phyloP scores from a whole-genome alignment of 495 filamentous ascomycete species.

The Cryomyces antarcticus region DNA sequence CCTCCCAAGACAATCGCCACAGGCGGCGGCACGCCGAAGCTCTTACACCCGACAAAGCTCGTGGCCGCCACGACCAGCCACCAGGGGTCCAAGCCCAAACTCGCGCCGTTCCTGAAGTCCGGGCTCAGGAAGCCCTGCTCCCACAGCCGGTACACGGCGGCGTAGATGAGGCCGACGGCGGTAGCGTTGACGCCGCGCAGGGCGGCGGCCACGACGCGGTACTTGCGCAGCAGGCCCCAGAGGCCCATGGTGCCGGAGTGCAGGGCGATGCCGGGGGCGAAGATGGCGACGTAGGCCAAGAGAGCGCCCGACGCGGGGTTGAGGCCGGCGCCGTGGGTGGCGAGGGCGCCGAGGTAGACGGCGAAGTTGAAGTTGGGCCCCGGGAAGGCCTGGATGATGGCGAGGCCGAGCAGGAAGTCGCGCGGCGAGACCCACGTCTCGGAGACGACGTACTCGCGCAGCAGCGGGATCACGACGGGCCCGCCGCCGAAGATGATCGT shows the following conservation, averaged over 20 bases:
- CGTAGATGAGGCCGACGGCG: slow-evolving; percentile 63
- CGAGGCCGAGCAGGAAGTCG: slow-evolving; percentile 68
- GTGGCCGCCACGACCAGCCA: slow-evolving; percentile 46
- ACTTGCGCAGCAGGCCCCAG: slow-evolving; percentile 39
- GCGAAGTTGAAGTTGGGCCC: slow-evolving; percentile 84
- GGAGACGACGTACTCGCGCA: slow-evolving; percentile 60
- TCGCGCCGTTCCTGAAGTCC: slow-evolving; percentile 24
- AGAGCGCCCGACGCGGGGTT: slow-evolving; percentile 35
- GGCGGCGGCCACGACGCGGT: slow-evolving; percentile 31
- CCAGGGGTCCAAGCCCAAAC: slow-evolving; percentile 49
- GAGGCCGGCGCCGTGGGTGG: slow-evolving; percentile 20
- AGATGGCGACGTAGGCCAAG: slow-evolving; percentile 51
- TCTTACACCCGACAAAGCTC: slow-evolving; percentile 39
- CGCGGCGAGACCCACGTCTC: slow-evolving; percentile 60
- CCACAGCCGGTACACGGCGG: slow-evolving; percentile 72
- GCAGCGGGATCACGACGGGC: slow-evolving; percentile 65
- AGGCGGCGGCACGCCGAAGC: slow-evolving; percentile 39
- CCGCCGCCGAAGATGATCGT: slow-evolving; percentile 80
- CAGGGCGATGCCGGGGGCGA: slow-evolving; percentile 45
- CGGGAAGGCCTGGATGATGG: slow-evolving; percentile 65
- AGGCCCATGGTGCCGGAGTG: slow-evolving; percentile 47
- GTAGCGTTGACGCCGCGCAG: slow-evolving; percentile 55
- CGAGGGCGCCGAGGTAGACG: slow-evolving; percentile 51
- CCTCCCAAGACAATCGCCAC: slow-evolving; percentile 47
- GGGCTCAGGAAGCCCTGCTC: slow-evolving; percentile 51